Conservation (phyloP, 2,329 filamentous ascomycete genomes). For the Magnaporthiopsis incrustans region DNA sequence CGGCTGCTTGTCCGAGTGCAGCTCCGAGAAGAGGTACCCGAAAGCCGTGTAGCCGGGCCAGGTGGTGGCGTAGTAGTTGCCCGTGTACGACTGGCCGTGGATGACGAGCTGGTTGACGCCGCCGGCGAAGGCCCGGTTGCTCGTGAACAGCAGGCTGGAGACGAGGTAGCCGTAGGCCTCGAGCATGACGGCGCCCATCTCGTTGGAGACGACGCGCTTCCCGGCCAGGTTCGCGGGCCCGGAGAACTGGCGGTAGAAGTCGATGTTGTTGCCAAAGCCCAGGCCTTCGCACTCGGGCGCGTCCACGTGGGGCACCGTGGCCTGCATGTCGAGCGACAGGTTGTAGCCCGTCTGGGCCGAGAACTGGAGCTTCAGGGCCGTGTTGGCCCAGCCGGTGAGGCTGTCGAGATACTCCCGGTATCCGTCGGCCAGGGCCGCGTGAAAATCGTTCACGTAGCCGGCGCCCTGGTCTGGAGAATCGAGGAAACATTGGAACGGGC, state of each 20-base stretch:
- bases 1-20: conserved; percentile 30
- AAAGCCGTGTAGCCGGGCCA: conserved; percentile 41
- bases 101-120: conserved; percentile 35
- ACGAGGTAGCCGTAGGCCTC: conserved; percentile 17
- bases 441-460: conserved; percentile 17
- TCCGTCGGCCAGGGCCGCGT: conserved; percentile 11
- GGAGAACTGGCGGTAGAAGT: conserved; percentile 30
- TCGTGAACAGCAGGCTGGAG: conserved; percentile 22
- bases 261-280: conserved; percentile 26
- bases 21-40: conserved; percentile 31
- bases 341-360: conserved; percentile 33
- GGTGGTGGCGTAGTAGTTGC: conserved; percentile 34
- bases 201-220: conserved; percentile 29
- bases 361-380: conserved; percentile 23
- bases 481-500: not conserved
- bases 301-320: conserved; percentile 26
- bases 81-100: conserved; percentile 33
- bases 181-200: conserved; percentile 12
- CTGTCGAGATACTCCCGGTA: conserved; percentile 21
- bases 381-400: conserved; percentile 23
- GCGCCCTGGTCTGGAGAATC: conserved; percentile 4
- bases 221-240: conserved; percentile 30
- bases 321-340: conserved; percentile 32
- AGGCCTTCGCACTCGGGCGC: conserved; percentile 33
- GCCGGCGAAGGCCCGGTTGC: conserved; percentile 30